Base-by-base conservation (phyloP, 768 basidiomycete species). In the Panaeolus papilionaceus region DNA sequence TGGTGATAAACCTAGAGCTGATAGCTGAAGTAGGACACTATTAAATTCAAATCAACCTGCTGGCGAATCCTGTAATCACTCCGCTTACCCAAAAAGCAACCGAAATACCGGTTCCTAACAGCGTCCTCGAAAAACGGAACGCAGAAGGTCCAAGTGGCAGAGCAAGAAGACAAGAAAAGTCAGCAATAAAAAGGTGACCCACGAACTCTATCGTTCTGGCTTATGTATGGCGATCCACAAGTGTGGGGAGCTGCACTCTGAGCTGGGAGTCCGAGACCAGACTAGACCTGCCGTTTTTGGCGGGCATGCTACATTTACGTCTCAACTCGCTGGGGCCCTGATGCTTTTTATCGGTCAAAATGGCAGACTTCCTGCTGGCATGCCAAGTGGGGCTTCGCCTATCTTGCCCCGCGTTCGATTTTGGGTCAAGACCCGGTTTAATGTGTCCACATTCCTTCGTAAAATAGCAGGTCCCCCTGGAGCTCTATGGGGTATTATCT, bases 291-390 rank as follows among this genome's bases (percentile, higher is more conserved):
- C 54, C 54, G 54, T 58, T 58, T 58, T 58, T 28, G 54, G 54
- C 54, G 54, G 54, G 54, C 54, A 58, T 58, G 54, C n/a, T 58
- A 58, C 54, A 58, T 58, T 58, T 58, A 58, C 54, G 54, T 58
- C 54, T 58, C 54, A 58, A 58, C 28, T 58, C 28, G 54, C 54
- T 58, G 54, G 54, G 54, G 26, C 54, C 54, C 28, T 58, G 54
- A 58, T 58, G 54, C 54, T 33, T 58, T 42, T 58, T 58, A 58
- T 58, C 28, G 28, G 54, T 33, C 54, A 4, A 58, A 33, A 12
- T 37, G 14, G 28, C 28, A 16, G 54, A 58, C 54, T 58, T 58
- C 54, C 54, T 58, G 54, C 54, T 58, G 54, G 54, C 54, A 58
- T 58, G 54, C 54, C 54, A 58, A 58, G 54, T 58, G 54, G 28